Conservation (phyloP, 192 early-diverging fungal genomes). For the Coemansia interrupta region DNA sequence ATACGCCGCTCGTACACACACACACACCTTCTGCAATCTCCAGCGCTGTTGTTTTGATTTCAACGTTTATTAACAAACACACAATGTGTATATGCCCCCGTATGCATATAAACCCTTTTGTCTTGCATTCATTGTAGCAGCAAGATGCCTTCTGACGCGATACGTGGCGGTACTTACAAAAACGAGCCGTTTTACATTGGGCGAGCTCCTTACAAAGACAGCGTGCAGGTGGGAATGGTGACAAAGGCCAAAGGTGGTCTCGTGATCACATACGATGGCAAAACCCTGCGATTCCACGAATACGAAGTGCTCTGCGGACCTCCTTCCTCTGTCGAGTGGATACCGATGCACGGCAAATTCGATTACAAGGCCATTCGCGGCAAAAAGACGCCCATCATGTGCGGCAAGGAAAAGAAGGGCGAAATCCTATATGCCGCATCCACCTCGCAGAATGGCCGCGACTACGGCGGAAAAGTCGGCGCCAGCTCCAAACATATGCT, state of each 20-base stretch:
- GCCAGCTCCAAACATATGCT: conserved; percentile 37
- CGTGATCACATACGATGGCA: conserved; percentile 28
- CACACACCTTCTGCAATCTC: too few relatives aligned
- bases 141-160: conserved; percentile 20
- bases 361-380: conserved; percentile 13
- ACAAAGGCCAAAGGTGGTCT: conserved; percentile 32
- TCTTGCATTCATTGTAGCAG: background rate
- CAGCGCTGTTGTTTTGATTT: too few relatives aligned
- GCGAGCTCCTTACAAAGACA: conserved; percentile 26
- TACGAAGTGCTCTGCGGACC: conserved; percentile 40
- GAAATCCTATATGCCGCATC: conserved; percentile 52
- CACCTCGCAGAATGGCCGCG: conserved; percentile 38
- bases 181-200: conserved; percentile 29
- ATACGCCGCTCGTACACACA: too few relatives aligned
- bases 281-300: conserved; percentile 28
- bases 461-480: conserved; percentile 45
- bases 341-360: conserved; percentile 11
- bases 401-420: conserved; percentile 55
- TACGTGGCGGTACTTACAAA: conserved; percentile 25
- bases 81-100: background rate
- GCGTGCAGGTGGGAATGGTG: conserved; percentile 39
- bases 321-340: conserved; percentile 14
- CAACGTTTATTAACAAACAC: conserved; percentile 10
- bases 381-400: conserved; percentile 25
- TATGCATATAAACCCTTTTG: background rate